phyloP scores from a whole-genome alignment of 352 stramenopile species.

The Pythium monospermum region DNA sequence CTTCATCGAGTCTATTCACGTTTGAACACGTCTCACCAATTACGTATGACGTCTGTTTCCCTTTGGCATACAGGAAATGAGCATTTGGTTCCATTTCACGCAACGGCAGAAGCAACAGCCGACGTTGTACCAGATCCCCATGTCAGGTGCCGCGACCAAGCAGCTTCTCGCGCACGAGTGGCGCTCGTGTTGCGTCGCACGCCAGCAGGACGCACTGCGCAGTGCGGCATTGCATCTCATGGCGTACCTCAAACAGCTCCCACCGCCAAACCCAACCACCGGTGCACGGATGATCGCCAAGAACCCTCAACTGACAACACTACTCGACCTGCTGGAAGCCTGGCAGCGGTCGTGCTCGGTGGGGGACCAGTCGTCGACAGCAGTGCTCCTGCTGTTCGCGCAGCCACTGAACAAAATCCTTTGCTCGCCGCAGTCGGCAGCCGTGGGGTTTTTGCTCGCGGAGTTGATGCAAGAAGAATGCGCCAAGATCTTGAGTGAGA shows the following conservation, averaged over 20 bases:
- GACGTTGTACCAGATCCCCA: slow-evolving; percentile 25
- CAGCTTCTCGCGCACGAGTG: slow-evolving; percentile 29
- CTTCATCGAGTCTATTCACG: neutral
- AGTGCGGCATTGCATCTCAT: slow-evolving; percentile 10
- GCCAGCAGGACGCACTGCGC: slow-evolving; percentile 13
- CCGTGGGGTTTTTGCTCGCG: slow-evolving; percentile 61
- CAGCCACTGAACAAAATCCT: slow-evolving; percentile 10
- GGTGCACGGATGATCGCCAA: no score
- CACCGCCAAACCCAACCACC: slow-evolving; percentile 6
- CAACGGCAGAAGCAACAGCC: slow-evolving; percentile 13
- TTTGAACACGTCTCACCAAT: neutral
- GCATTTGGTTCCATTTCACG: slow-evolving; percentile 59
- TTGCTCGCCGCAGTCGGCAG: slow-evolving; percentile 37
- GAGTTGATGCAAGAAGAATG: slow-evolving; percentile 73
- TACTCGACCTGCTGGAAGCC: no score
- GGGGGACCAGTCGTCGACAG: neutral
- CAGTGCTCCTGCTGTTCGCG: slow-evolving; percentile 5
- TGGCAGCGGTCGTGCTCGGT: slow-evolving; percentile 4
- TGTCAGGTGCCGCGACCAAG: slow-evolving; percentile 46
- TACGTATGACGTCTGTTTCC: neutral
- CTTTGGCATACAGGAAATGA: slow-evolving; percentile 45
- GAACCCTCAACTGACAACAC: no score
- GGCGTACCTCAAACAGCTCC: slow-evolving; percentile 20
- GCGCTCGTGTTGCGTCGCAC: slow-evolving; percentile 17
- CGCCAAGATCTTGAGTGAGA: slow-evolving; percentile 56